Percentiles rank a stretch among this genome's conserved stretches.
phyloP scores from a whole-genome alignment of 2,329 filamentous ascomycete species.

The Ceratocystis lukuohia region DNA sequence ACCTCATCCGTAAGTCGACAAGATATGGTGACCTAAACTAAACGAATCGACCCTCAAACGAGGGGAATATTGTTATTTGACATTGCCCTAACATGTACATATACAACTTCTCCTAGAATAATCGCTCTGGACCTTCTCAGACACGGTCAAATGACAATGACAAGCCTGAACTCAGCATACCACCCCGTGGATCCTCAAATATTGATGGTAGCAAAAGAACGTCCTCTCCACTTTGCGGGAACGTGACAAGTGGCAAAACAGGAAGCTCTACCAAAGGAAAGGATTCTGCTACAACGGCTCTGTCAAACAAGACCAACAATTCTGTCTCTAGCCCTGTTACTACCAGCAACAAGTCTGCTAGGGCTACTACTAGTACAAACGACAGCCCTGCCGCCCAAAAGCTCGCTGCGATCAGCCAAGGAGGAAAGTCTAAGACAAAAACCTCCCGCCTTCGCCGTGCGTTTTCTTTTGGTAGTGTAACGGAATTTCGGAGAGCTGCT shows the following conservation, averaged over 20 bases:
- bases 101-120: not conserved
- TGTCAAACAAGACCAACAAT: constrained; percentile 25
- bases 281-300: constrained; percentile 21
- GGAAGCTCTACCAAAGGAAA: constrained; percentile 28
- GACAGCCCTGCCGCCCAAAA: constrained; percentile 69
- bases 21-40: not conserved
- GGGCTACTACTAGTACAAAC: constrained; percentile 22
- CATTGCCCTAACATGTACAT: not conserved
- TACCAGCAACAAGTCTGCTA: not conserved
- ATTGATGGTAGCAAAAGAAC: constrained; percentile 53
- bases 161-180: constrained; percentile 15
- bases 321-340: not conserved
- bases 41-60: not conserved
- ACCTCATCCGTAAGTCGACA: constrained; percentile 49
- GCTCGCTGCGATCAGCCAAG: constrained; percentile 73
- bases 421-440: constrained; percentile 66
- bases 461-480: constrained; percentile 92
- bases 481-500: constrained; percentile 68
- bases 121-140: not conserved
- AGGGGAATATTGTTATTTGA: not conserved
- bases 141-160: constrained; percentile 8
- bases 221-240: constrained; percentile 63
- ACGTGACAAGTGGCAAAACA: constrained; percentile 47
- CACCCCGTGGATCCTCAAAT: constrained; percentile 19
- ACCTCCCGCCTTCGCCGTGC: constrained; percentile 74